Percentiles rank a stretch among this genome's conserved stretches.
Conservation (phyloP, 768 basidiomycete genomes). For the Suillus paluster region DNA sequence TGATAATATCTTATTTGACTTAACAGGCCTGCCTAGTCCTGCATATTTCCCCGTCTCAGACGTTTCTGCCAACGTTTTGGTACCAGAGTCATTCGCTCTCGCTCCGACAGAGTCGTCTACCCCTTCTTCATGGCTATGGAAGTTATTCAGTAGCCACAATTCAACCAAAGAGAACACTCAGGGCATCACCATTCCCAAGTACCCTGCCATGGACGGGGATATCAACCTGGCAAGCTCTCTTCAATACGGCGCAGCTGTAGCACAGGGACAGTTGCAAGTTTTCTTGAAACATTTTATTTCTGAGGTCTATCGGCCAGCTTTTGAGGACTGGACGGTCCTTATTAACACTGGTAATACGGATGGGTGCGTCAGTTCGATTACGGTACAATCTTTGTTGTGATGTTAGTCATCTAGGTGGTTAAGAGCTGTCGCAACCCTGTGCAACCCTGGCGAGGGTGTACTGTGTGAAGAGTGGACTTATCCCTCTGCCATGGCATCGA, state of each 20-base stretch:
- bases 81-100: slow-evolving; percentile 53
- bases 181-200: slow-evolving; percentile 65
- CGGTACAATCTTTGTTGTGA: slow-evolving; percentile 4
- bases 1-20: slow-evolving; percentile 2
- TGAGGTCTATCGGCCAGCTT: slow-evolving; percentile 59
- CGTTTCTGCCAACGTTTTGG: slow-evolving; percentile 58
- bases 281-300: slow-evolving; percentile 32
- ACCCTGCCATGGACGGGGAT: slow-evolving; percentile 44
- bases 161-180: slow-evolving; percentile 47
- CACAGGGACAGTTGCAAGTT: slow-evolving; percentile 37
- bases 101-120: slow-evolving; percentile 28
- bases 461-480: slow-evolving; percentile 78
- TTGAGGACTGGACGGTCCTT: slow-evolving; percentile 60
- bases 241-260: slow-evolving; percentile 58
- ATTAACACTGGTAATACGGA: slow-evolving; percentile 75
- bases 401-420: slow-evolving; percentile 43
- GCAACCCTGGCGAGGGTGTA: slow-evolving; percentile 66
- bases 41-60: slow-evolving; percentile 72
- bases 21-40: slow-evolving; percentile 64
- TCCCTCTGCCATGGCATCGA: slow-evolving; percentile 52
- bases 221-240: slow-evolving; percentile 67
- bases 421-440: slow-evolving; percentile 61
- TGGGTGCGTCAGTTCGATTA: slow-evolving; percentile 38
- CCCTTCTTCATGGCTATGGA: slow-evolving; percentile 63
- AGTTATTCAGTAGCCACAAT: slow-evolving; percentile 44